A percentile compares a stretch with the other conserved stretches of the same genome.
Evolutionary conservation across 768 basidiomycete genomes (phyloP).

Genomic region (Collybia nuda): DNA sequence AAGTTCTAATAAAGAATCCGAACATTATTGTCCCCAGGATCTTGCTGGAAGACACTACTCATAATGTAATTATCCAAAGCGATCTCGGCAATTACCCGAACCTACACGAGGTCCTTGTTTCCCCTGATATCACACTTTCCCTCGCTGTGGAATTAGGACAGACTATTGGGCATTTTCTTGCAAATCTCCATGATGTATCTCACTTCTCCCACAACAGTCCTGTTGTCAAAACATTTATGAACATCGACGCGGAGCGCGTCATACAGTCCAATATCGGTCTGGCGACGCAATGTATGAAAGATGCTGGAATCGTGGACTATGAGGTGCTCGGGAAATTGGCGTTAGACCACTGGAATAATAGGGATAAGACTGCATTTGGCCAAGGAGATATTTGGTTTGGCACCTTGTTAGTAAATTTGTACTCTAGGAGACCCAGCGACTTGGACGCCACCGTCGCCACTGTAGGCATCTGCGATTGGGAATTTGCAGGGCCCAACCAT

Average conservation of each 20-base stretch:
- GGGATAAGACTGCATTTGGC: constrained; percentile 11
- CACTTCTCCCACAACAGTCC: not conserved
- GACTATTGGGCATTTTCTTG: constrained; percentile 3
- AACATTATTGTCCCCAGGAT: not conserved
- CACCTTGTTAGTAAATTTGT: constrained; percentile 2
- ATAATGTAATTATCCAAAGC: constrained; percentile 3
- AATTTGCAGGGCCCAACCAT: constrained; percentile 8
- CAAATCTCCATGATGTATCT: constrained; percentile 3
- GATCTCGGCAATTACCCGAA: constrained; percentile 3
- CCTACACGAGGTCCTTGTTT: constrained; percentile 4
- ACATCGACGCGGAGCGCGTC: constrained; percentile 5
- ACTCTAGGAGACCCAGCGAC: not conserved
- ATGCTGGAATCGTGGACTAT: constrained; percentile 12
- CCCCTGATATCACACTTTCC: not conserved
- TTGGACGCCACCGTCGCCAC: not conserved
- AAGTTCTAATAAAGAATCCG: not conserved
- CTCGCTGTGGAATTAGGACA: not conserved
- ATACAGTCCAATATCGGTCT: constrained; percentile 3
- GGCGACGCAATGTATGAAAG: not conserved
- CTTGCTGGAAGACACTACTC: not conserved
- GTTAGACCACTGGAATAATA: constrained; percentile 9
- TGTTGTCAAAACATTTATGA: not conserved
- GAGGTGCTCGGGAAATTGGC: constrained; percentile 8
- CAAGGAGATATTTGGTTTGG: constrained; percentile 16
- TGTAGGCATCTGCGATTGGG: constrained; percentile 7